Conservation (phyloP, 78 protist genomes). For the Emiliania huxleyi region DNA sequence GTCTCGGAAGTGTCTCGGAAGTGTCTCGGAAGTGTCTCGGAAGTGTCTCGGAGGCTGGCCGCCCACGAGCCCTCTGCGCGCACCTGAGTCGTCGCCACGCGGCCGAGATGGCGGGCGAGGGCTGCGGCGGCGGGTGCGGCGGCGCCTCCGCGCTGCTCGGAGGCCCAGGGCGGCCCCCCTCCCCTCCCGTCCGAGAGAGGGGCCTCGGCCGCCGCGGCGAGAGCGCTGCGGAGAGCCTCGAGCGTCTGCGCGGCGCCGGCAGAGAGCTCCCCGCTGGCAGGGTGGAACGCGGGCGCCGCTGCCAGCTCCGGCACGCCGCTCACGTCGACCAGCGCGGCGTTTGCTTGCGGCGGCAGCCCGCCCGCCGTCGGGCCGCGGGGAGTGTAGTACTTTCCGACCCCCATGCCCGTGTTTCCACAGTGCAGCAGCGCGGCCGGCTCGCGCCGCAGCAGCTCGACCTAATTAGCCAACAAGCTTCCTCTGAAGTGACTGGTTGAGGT, state of each 20-base stretch:
- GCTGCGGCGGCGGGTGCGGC: neutral
- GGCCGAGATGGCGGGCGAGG: neutral
- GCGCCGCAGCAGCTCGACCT: too few relatives aligned
- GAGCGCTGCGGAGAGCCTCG: neutral
- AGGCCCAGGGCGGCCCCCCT: too few relatives aligned
- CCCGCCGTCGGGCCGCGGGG: neutral
- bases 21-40: too few relatives aligned
- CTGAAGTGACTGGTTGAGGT: too few relatives aligned
- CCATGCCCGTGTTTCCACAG: constrained; percentile 38
- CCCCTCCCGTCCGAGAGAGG: too few relatives aligned
- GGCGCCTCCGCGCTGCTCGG: too few relatives aligned
- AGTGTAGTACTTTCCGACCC: constrained; percentile 8
- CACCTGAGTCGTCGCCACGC: constrained; percentile 16
- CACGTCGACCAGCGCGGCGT: neutral
- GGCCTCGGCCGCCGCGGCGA: neutral
- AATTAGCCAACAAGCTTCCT: too few relatives aligned
- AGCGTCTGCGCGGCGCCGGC: constrained; percentile 17
- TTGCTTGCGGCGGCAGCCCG: neutral
- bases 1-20: too few relatives aligned
- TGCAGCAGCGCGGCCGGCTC: neutral
- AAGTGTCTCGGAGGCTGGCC: too few relatives aligned
- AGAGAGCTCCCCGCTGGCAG: neutral
- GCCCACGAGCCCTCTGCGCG: too few relatives aligned
- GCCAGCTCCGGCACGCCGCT: neutral
- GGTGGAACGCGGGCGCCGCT: neutral